Evolutionary conservation across 257 asterid genomes (phyloP), one percentile per base, ranked within the genome.

Genomic region (Euphrasia confusa): DNA sequence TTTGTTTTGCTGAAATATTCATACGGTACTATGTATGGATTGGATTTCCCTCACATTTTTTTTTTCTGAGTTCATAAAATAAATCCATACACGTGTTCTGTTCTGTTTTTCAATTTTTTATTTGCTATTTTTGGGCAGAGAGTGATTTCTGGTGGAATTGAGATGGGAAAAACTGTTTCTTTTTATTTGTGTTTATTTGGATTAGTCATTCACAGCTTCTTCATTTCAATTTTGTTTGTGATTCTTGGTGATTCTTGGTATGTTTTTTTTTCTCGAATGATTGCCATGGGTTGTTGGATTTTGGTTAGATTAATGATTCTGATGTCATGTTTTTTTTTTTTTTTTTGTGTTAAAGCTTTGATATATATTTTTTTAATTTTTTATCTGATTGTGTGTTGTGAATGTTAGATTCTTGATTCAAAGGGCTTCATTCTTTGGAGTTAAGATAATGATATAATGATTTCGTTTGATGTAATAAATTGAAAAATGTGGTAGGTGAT

Each of bases 201-300:
- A 63, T 21, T 47, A 54, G 35, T 68, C 40, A 35, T 65, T 56
- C 50, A 3, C 54, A 69, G 78, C 68, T 72, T 61, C 45, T 3
- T 54, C 73, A 39, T 47, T 75, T 66, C 70, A 72, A 74, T 67
- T 71, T 54, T 74, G 69, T 71, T 59, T 68, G 71, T 64, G 66
- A 64, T 72, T 69, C 42, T 75, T 69, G 80, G 78, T 78, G 69
- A 69, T 68, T 78, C 71, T 67, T 67, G 83, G 80, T 79, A 61
- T 14, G 70, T 1, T 65, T 60, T 39, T 49, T 45, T 7, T 10
- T 60, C 55, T 37, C 42, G 11, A 37, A 37, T 37, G 42, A 37
- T 37, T 37, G 2, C 8, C 9, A 10, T 37, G 42, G 10, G 42
- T 37, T 37, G 11, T 2, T 37, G 42, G 10, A 37, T 7, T 37